phyloP scores from a whole-genome alignment of 1,284 basidiomycete genomes.

The Heterobasidion parviporum region DNA sequence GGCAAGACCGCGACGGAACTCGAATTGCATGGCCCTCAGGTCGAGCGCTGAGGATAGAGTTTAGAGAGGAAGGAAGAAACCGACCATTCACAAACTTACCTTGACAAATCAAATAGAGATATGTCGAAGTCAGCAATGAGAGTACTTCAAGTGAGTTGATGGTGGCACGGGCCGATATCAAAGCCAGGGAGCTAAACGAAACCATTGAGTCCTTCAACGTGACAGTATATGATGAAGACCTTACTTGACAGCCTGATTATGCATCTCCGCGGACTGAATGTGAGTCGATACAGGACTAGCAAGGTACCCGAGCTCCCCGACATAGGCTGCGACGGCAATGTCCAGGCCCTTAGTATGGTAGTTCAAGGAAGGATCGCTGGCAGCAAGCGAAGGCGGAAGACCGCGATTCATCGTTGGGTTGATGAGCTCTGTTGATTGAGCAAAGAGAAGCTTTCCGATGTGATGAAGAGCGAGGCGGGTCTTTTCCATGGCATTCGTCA shows the following conservation, averaged over 20 bases:
- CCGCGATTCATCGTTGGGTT: conserved; percentile 81
- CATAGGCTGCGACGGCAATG: conserved; percentile 76
- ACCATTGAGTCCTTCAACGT: background rate
- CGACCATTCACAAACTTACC: conserved; percentile 20
- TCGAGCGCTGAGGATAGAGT: conserved; percentile 49
- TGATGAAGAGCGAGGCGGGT: conserved; percentile 76
- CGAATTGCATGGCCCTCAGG: conserved; percentile 61
- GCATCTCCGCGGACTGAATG: conserved; percentile 81
- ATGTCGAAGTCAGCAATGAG: conserved; percentile 65
- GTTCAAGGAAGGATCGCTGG: conserved; percentile 75
- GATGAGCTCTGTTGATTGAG: conserved; percentile 77
- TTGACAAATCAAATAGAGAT: conserved; percentile 74
- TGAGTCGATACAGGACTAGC: conserved; percentile 83
- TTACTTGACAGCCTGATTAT: conserved; percentile 81
- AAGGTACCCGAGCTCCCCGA: conserved; percentile 74
- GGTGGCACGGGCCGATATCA: conserved; percentile 75
- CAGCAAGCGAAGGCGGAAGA: conserved; percentile 74
- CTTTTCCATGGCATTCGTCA: conserved; percentile 86
- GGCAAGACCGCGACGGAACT: conserved; percentile 46
- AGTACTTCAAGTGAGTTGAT: conserved; percentile 71
- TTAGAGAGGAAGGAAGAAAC: background rate
- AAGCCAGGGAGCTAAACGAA: conserved; percentile 58
- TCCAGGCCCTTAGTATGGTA: conserved; percentile 84
- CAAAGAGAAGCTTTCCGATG: conserved; percentile 77
- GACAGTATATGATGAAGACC: conserved; percentile 15